These are phyloP conservation scores for Lentinula aciculospora DNA, from an alignment of 768 basidiomycete genomes.

Conservation along the genomic window DNA sequence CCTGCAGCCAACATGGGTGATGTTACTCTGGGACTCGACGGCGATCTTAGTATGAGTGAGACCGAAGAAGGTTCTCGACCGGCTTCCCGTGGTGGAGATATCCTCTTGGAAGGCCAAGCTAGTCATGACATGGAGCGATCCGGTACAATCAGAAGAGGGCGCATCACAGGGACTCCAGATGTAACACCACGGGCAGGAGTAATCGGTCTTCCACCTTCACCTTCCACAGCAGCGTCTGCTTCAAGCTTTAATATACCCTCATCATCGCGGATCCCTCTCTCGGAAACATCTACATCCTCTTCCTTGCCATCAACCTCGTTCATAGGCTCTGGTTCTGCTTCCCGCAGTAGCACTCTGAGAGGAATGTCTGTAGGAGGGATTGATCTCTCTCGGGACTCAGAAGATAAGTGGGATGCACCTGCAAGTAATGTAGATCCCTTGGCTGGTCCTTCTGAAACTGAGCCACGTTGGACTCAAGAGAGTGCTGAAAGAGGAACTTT, in stretches of 20 bases:
- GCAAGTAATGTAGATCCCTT: not conserved
- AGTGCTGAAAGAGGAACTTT: not conserved
- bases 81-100: not conserved
- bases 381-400: not conserved
- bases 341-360: not conserved
- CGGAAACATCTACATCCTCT: not conserved
- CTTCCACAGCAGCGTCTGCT: conserved; percentile 1
- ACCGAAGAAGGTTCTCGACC: conserved; percentile 6
- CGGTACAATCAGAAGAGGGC: conserved; percentile 20
- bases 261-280: not conserved
- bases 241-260: not conserved
- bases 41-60: conserved; percentile 11
- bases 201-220: conserved; percentile 41
- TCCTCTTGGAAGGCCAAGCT: not conserved
- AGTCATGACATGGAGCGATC: not conserved
- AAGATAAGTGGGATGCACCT: not conserved
- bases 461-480: not conserved
- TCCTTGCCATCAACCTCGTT: not conserved
- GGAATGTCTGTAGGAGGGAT: not conserved
- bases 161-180: conserved; percentile 34
- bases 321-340: not conserved
- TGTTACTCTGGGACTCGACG: conserved; percentile 11
- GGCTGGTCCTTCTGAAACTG: not conserved
- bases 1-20: conserved; percentile 9
- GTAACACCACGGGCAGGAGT: conserved; percentile 61